A percentile compares a stretch with the other conserved stretches of the same genome.
Evolutionary conservation across 2,329 filamentous ascomycete species (phyloP).

Genomic region (Thelonectria rubi): DNA sequence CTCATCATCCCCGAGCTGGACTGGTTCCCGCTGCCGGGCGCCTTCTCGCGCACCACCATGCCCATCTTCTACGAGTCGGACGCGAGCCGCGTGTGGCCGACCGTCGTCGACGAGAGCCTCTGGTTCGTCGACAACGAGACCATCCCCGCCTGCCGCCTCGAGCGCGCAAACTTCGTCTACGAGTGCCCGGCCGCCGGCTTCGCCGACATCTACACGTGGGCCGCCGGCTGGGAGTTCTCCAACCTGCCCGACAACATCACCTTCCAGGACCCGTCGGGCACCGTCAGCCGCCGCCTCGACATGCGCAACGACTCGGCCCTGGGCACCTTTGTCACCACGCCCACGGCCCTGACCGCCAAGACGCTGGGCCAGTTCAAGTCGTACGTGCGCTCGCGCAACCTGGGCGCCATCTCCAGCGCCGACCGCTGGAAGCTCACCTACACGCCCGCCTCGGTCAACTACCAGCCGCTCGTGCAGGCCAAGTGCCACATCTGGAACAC

Average conservation of each 20-base stretch:
- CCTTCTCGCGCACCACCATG: conserved; percentile 1
- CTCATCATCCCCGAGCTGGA: conserved; percentile 7
- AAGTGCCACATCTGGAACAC: conserved; percentile 19
- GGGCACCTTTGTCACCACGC: conserved; percentile 10
- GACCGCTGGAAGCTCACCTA: conserved; percentile 2
- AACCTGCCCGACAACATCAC: conserved; percentile 16
- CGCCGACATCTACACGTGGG: conserved; percentile 3
- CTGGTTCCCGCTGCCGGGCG: conserved; percentile 5
- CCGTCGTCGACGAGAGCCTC: background rate
- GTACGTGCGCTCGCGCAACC: background rate
- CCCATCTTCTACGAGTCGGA: background rate
- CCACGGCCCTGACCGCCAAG: background rate
- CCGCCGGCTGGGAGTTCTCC: background rate
- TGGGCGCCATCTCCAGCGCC: conserved; percentile 7
- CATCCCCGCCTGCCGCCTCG: background rate
- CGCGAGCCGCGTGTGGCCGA: background rate
- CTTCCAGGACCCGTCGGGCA: conserved; percentile 9
- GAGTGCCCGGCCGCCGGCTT: conserved; percentile 10
- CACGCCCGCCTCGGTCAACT: background rate
- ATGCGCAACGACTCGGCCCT: background rate
- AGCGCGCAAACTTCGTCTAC: background rate
- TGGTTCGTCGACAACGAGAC: background rate
- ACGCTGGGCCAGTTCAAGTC: conserved; percentile 9
- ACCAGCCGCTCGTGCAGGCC: conserved; percentile 14
- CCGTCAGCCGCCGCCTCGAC: conserved; percentile 2